These are phyloP conservation scores for Solanum lycopersicoides DNA, from an alignment of 257 asterid species.

Conservation along the genomic window DNA sequence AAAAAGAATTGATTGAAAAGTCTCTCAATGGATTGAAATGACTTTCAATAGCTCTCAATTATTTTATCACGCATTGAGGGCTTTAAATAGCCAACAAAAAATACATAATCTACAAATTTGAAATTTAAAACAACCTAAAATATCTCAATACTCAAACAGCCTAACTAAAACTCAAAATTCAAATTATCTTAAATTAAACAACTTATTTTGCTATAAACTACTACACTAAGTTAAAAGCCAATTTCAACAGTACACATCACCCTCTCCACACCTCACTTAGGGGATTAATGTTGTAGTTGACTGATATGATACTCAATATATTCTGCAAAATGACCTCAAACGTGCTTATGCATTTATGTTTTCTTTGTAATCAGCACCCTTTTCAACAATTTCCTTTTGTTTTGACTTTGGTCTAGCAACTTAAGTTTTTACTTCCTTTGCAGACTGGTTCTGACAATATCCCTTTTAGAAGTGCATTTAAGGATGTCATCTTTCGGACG, in stretches of 20 bases:
- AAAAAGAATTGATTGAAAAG: neutral
- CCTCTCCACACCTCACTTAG: neutral
- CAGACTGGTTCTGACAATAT: conserved; percentile 86
- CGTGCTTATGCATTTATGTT: neutral
- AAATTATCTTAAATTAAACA: neutral
- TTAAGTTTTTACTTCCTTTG: conserved; percentile 1
- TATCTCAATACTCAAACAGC: neutral
- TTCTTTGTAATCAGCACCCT: neutral
- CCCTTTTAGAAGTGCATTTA: conserved; percentile 85
- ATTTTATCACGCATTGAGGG: neutral
- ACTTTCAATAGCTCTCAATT: neutral
- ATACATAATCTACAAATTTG: no score
- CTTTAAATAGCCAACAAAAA: neutral
- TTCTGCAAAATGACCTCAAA: neutral
- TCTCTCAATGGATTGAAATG: neutral
- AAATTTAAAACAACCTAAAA: neutral
- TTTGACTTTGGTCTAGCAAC: neutral
- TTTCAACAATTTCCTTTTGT: neutral
- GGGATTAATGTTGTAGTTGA: neutral
- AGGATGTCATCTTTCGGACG: conserved; percentile 61
- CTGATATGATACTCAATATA: neutral
- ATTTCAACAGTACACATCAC: neutral
- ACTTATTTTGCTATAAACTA: neutral
- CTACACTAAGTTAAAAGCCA: neutral
- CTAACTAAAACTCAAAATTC: neutral